A percentile compares a stretch with the other conserved stretches of the same genome.
Conservation (phyloP, 257 asterid species). For the Cynanchum wilfordii region DNA sequence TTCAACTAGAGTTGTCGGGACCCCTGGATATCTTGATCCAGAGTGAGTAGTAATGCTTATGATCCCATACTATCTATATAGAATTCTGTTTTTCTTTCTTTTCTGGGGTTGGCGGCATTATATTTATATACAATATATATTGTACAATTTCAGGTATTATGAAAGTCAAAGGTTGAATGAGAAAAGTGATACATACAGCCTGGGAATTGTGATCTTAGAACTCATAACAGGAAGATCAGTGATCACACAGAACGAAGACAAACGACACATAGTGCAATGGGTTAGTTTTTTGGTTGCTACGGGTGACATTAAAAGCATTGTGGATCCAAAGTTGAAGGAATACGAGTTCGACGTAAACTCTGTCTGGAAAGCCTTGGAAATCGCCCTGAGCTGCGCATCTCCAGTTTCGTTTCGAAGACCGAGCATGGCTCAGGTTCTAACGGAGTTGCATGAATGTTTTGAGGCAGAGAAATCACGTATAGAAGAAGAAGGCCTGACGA, state of each 20-base stretch:
- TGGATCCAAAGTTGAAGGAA: slow-evolving; percentile 31
- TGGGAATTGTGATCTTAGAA: slow-evolving; percentile 36
- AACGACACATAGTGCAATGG: slow-evolving; percentile 28
- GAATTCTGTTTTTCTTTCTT: too few species aligned
- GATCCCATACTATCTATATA: neutral
- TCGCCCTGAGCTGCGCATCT: slow-evolving; percentile 36
- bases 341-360: slow-evolving; percentile 12
- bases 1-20: slow-evolving; percentile 26
- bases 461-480: slow-evolving; percentile 1
- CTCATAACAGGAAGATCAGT: slow-evolving; percentile 27
- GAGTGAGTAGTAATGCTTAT: slow-evolving; percentile 23
- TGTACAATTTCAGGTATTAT: slow-evolving; percentile 6
- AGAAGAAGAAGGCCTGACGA: neutral
- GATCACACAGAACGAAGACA: neutral
- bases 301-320: slow-evolving; percentile 25
- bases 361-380: slow-evolving; percentile 36
- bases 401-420: slow-evolving; percentile 21
- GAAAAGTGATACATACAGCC: slow-evolving; percentile 41
- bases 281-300: slow-evolving; percentile 7
- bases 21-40: slow-evolving; percentile 37
- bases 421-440: slow-evolving; percentile 33
- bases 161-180: slow-evolving; percentile 18
- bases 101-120: too few species aligned
- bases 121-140: too few species aligned
- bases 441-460: slow-evolving; percentile 29